Evolutionary conservation across 306 rosid species (phyloP).

Genomic region (Dryas octopetala): DNA sequence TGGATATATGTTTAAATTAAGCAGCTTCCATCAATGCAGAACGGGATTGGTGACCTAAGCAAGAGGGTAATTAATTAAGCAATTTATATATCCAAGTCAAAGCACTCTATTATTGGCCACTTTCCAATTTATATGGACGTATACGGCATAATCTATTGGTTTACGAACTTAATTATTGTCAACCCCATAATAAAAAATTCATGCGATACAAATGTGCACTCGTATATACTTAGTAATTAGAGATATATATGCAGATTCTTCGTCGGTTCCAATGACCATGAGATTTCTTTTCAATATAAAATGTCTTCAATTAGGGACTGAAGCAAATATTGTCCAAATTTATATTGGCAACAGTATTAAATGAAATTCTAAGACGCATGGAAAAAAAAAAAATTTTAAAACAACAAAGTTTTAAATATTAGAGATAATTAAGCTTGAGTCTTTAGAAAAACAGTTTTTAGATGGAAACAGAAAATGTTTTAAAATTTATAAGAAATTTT

Average conservation of each 20-base stretch:
- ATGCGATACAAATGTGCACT: conserved; percentile 7
- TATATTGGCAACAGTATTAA: too few species aligned
- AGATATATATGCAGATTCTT: conserved; percentile 19
- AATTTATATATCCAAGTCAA: background rate
- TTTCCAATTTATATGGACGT: background rate
- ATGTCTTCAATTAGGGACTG: background rate
- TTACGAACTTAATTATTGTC: conserved; percentile 22
- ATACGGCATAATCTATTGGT: conserved; percentile 10
- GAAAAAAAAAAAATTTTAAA: too few species aligned
- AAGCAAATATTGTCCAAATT: too few species aligned
- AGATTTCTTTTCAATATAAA: conserved; percentile 16
- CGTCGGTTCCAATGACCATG: conserved; percentile 22
- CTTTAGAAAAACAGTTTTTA: too few species aligned
- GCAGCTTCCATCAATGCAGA: background rate
- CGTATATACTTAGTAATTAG: conserved; percentile 25
- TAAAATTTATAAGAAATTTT: too few species aligned
- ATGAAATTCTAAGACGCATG: too few species aligned
- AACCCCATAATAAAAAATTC: conserved; percentile 17
- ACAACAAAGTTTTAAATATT: too few species aligned
- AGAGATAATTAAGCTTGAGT: too few species aligned
- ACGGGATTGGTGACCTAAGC: background rate
- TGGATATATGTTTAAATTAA: too few species aligned
- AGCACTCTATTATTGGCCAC: conserved; percentile 10
- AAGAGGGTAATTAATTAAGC: too few species aligned
- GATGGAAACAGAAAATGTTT: too few species aligned